A percentile compares a stretch with the other conserved stretches of the same genome.
These are phyloP conservation scores for Sclerospora graminicola DNA, from an alignment of 352 stramenopile species.

Conservation along the genomic window DNA sequence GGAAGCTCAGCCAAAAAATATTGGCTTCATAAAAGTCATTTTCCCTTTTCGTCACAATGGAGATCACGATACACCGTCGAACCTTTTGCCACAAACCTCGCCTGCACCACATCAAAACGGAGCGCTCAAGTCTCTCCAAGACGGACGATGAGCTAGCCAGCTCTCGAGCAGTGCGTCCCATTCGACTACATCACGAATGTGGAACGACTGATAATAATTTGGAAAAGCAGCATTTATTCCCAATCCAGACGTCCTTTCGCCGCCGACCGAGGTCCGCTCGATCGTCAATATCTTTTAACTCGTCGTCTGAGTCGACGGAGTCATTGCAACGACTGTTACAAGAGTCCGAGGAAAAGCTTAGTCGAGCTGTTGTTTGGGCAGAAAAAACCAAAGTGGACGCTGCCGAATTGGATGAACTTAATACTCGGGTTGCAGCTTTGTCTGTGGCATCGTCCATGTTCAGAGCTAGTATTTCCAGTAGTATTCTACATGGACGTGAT, in stretches of 20 bases:
- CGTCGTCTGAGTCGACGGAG: slow-evolving; percentile 16
- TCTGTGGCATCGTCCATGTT: slow-evolving; percentile 29
- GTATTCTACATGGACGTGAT: slow-evolving; percentile 3
- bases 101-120: slow-evolving; percentile 17
- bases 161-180: slow-evolving; percentile 4
- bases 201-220: slow-evolving; percentile 31
- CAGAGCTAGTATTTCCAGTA: slow-evolving; percentile 38
- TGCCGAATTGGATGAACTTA: slow-evolving; percentile 29
- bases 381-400: slow-evolving; percentile 10
- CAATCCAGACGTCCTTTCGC: neutral
- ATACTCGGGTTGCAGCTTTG: slow-evolving; percentile 25
- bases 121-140: slow-evolving; percentile 22
- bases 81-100: slow-evolving; percentile 22
- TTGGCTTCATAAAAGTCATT: neutral
- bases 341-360: slow-evolving; percentile 20
- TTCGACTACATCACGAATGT: slow-evolving; percentile 30
- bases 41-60: slow-evolving; percentile 4
- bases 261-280: slow-evolving; percentile 5
- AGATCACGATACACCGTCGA: slow-evolving; percentile 15
- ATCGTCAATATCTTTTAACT: slow-evolving; percentile 9
- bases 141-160: slow-evolving; percentile 15
- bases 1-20: neutral
- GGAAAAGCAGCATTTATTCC: slow-evolving; percentile 22
- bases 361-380: slow-evolving; percentile 10
- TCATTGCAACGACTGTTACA: slow-evolving; percentile 18